Evolutionary conservation across 2,329 filamentous ascomycete species (phyloP).

Genomic region (Orbilia blumenaviensis): DNA sequence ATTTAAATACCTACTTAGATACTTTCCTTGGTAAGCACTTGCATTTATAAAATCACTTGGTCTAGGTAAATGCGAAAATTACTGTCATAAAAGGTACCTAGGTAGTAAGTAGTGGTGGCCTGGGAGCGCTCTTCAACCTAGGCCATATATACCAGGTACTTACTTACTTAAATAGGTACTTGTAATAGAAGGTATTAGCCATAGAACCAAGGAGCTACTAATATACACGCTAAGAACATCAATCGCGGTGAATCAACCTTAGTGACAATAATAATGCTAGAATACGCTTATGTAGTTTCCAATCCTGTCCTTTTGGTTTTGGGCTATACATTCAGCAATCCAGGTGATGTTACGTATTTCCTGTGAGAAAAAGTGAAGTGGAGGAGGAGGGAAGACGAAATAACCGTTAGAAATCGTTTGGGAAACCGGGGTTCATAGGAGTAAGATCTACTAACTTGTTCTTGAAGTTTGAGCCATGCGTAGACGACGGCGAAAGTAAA

Average conservation of each 20-base stretch:
- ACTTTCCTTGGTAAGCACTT: no score
- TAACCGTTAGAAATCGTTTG: neutral
- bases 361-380: slow-evolving; percentile 67
- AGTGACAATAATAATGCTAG: slow-evolving; percentile 63
- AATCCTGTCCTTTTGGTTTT: slow-evolving; percentile 99
- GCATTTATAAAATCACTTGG: neutral
- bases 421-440: neutral
- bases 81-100: neutral
- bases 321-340: slow-evolving; percentile 99
- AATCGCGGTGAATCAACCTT: neutral
- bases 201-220: neutral
- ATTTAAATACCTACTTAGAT: no score
- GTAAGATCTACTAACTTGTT: slow-evolving; percentile 75
- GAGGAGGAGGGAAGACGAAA: slow-evolving; percentile 59
- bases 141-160: no score
- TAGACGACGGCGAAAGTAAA: slow-evolving; percentile 96
- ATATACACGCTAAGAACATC: slow-evolving; percentile 16
- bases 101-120: neutral
- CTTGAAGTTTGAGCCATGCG: slow-evolving; percentile 95
- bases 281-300: slow-evolving; percentile 99
- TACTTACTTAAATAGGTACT: no score
- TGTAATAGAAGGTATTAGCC: no score
- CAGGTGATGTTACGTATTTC: slow-evolving; percentile 99
- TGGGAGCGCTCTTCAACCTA: no score
- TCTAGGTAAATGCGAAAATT: neutral